Percentiles rank a stretch among this genome's conserved stretches.
These are phyloP conservation scores for Globisporangium cystogenes DNA, from an alignment of 352 stramenopile genomes.

Conservation along the genomic window DNA sequence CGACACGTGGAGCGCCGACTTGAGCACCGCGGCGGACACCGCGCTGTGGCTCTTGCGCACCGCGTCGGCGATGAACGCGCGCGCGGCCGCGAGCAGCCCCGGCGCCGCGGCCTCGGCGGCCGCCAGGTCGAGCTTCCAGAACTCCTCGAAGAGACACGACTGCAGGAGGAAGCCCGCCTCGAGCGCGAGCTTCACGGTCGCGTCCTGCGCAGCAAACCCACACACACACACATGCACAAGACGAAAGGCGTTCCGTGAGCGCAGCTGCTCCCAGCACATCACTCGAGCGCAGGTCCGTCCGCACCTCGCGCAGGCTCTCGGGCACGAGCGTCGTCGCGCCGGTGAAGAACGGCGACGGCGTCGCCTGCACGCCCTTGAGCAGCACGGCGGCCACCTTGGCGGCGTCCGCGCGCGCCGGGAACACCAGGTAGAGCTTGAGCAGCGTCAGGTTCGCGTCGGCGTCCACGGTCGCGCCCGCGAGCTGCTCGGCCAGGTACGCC, in stretches of 20 bases:
- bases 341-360: constrained; percentile 75
- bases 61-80: constrained; percentile 67
- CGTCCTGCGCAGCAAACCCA: constrained; percentile 25
- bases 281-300: too few species aligned
- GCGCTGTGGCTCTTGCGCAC: constrained; percentile 71
- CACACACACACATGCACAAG: too few species aligned
- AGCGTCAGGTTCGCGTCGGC: constrained; percentile 76
- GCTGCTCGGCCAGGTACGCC: constrained; percentile 72
- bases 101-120: constrained; percentile 55
- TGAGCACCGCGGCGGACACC: constrained; percentile 51
- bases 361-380: constrained; percentile 58
- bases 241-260: too few species aligned
- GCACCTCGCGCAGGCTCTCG: constrained; percentile 62
- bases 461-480: constrained; percentile 50
- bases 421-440: constrained; percentile 81
- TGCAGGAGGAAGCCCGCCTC: constrained; percentile 64
- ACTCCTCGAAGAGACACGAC: constrained; percentile 77
- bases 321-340: constrained; percentile 64
- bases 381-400: constrained; percentile 62
- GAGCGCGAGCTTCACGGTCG: constrained; percentile 49
- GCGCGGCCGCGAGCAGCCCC: constrained; percentile 69
- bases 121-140: constrained; percentile 64
- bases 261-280: too few species aligned
- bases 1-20: constrained; percentile 61
- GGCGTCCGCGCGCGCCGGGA: constrained; percentile 47